phyloP scores from a whole-genome alignment of 2,329 filamentous ascomycete genomes.

The Penicillium hesseltinei region DNA sequence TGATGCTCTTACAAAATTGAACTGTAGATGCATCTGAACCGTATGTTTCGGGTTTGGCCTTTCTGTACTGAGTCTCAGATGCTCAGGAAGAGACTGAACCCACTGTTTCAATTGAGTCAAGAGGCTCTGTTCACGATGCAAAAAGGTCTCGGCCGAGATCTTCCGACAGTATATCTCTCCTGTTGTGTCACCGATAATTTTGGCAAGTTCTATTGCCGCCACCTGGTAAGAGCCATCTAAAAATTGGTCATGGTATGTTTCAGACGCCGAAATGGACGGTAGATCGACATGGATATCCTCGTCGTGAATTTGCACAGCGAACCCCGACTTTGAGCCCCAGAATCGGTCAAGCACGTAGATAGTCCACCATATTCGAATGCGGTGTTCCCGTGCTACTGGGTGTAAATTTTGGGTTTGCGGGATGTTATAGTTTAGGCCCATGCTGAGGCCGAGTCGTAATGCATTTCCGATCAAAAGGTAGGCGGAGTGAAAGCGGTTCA shows the following conservation, averaged over 20 bases:
- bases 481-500: constrained; percentile 30
- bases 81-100: constrained; percentile 29
- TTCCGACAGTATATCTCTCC: constrained; percentile 29
- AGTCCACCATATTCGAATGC: constrained; percentile 34
- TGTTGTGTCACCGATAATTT: constrained; percentile 27
- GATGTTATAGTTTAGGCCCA: constrained; percentile 42
- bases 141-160: constrained; percentile 28
- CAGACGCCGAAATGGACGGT: constrained; percentile 25
- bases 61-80: constrained; percentile 22
- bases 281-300: constrained; percentile 42
- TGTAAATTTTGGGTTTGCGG: constrained; percentile 26
- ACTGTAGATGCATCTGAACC: constrained; percentile 32
- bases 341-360: constrained; percentile 40
- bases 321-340: constrained; percentile 47
- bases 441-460: constrained; percentile 39
- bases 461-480: constrained; percentile 34
- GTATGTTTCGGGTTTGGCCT: constrained; percentile 20
- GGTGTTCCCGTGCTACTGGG: constrained; percentile 34
- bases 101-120: constrained; percentile 34
- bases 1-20: constrained; percentile 27
- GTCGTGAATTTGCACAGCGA: constrained; percentile 48
- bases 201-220: constrained; percentile 30
- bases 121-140: constrained; percentile 35
- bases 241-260: constrained; percentile 30
- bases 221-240: constrained; percentile 30